Percentiles rank a stretch among this genome's conserved stretches.
These are phyloP conservation scores for Thelephora terrestris DNA, from an alignment of 1,284 basidiomycete species.

Conservation along the genomic window DNA sequence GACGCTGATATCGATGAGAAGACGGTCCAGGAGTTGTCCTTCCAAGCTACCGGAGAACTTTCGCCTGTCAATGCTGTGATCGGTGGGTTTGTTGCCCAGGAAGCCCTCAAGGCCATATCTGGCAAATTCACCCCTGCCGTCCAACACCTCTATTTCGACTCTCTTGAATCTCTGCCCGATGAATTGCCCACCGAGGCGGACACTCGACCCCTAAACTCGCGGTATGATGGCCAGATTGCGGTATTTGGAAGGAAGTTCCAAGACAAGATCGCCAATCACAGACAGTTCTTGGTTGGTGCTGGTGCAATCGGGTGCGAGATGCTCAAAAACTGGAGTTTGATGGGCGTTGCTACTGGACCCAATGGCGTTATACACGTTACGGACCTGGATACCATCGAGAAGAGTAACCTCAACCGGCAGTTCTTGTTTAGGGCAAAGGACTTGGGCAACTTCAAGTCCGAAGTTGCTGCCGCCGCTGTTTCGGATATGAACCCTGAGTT, in stretches of 20 bases:
- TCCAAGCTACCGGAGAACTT: constrained; percentile 89
- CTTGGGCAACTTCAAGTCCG: constrained; percentile 95
- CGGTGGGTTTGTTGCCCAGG: constrained; percentile 97
- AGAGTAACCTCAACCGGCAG: constrained; percentile 97
- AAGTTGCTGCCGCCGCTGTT: constrained; percentile 89
- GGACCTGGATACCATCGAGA: constrained; percentile 98
- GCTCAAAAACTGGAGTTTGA: constrained; percentile 99
- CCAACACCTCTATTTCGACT: constrained; percentile 96
- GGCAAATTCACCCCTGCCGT: constrained; percentile 98
- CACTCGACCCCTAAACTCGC: constrained; percentile 71
- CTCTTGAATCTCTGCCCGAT: constrained; percentile 85
- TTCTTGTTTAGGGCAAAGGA: constrained; percentile 98
- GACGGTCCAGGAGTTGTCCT: constrained; percentile 77
- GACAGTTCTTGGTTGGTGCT: constrained; percentile 95
- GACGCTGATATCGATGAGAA: constrained; percentile 74
- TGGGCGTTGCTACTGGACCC: constrained; percentile 83
- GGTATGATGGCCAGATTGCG: constrained; percentile 94
- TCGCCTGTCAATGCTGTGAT: constrained; percentile 91
- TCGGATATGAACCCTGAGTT: constrained; percentile 95
- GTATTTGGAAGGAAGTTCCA: constrained; percentile 95
- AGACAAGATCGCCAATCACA: constrained; percentile 81
- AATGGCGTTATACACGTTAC: constrained; percentile 89
- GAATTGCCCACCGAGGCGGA: constrained; percentile 76
- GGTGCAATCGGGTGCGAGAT: constrained; percentile 99
- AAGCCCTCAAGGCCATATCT: constrained; percentile 94